phyloP scores from a whole-genome alignment of 495 filamentous ascomycete species.

The Xylaria grammica region DNA sequence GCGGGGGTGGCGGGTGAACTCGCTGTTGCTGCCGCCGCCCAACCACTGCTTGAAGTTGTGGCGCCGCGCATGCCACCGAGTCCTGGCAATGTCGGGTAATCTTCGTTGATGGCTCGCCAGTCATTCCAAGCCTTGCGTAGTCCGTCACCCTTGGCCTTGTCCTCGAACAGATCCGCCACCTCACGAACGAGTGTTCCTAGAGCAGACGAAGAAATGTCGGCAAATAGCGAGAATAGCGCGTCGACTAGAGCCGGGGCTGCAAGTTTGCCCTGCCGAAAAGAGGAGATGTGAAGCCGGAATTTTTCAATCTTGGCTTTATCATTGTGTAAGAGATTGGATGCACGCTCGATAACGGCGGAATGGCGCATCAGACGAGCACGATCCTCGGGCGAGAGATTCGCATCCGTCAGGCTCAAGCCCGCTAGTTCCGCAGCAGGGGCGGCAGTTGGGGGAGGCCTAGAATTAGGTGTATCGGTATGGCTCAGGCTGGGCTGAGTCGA shows the following conservation, averaged over 20 bases:
- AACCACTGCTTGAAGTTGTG: conserved; percentile 53
- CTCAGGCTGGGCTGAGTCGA: conserved; percentile 22
- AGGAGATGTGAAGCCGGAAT: conserved; percentile 80
- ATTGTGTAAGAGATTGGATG: conserved; percentile 76
- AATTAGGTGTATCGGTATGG: conserved; percentile 9
- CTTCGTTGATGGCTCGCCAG: conserved; percentile 94
- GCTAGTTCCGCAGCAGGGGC: conserved; percentile 35
- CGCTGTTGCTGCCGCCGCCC: conserved; percentile 56
- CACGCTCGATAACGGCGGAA: conserved; percentile 81
- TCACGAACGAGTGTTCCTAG: conserved; percentile 91
- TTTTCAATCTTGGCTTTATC: conserved; percentile 70
- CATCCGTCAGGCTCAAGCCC: conserved; percentile 46
- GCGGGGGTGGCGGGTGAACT: conserved; percentile 44
- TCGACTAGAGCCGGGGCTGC: conserved; percentile 79
- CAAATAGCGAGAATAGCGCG: conserved; percentile 76
- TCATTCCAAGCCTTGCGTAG: conserved; percentile 88
- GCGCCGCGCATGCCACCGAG: conserved; percentile 63
- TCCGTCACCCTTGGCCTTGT: conserved; percentile 69
- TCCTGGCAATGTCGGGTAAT: conserved; percentile 88
- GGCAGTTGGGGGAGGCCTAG: conserved; percentile 24
- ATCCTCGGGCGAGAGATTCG: conserved; percentile 68
- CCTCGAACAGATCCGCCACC: conserved; percentile 91
- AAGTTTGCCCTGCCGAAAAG: conserved; percentile 69
- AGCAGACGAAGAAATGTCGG: conserved; percentile 74
- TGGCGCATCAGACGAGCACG: conserved; percentile 80